Evolutionary conservation across 495 filamentous ascomycete species (phyloP).

Genomic region (Aspergillus coremiiformis): DNA sequence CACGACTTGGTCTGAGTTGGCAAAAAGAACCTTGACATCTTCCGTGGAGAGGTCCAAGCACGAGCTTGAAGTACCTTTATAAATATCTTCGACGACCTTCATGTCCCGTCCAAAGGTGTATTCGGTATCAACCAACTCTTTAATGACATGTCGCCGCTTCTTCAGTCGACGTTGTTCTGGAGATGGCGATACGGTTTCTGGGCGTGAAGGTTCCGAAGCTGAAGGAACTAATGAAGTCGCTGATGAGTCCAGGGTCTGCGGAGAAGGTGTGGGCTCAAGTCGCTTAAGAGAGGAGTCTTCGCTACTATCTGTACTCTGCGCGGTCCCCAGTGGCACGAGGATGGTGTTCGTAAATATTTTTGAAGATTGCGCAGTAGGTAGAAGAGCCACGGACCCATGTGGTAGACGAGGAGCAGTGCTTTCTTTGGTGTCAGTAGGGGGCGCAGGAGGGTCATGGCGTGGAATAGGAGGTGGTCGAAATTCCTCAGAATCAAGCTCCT

Average conservation of each 20-base stretch:
- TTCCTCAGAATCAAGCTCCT: conserved; percentile 20
- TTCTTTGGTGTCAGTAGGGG: conserved; percentile 13
- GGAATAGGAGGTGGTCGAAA: conserved; percentile 31
- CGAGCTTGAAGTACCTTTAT: conserved; percentile 85
- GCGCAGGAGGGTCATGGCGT: conserved; percentile 30
- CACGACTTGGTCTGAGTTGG: conserved; percentile 81
- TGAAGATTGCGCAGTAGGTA: conserved; percentile 31
- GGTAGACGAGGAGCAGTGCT: neutral
- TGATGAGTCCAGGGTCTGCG: conserved; percentile 32
- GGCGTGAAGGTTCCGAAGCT: conserved; percentile 18
- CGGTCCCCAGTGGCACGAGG: conserved; percentile 51
- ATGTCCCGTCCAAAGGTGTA: conserved; percentile 81
- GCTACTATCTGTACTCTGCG: conserved; percentile 48
- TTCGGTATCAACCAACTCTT: conserved; percentile 90
- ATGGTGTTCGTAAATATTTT: conserved; percentile 22
- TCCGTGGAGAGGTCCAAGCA: conserved; percentile 70
- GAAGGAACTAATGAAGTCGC: conserved; percentile 35
- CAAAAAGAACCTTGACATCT: conserved; percentile 81
- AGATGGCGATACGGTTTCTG: conserved; percentile 35
- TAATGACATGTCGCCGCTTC: conserved; percentile 70
- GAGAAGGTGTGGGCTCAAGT: conserved; percentile 29
- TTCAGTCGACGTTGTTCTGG: conserved; percentile 51
- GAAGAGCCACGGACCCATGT: conserved; percentile 6
- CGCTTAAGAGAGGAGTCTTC: conserved; percentile 36
- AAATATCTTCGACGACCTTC: conserved; percentile 93